Base-by-base conservation (phyloP, 2,329 filamentous ascomycete genomes). In the Calonectria pteridis region DNA sequence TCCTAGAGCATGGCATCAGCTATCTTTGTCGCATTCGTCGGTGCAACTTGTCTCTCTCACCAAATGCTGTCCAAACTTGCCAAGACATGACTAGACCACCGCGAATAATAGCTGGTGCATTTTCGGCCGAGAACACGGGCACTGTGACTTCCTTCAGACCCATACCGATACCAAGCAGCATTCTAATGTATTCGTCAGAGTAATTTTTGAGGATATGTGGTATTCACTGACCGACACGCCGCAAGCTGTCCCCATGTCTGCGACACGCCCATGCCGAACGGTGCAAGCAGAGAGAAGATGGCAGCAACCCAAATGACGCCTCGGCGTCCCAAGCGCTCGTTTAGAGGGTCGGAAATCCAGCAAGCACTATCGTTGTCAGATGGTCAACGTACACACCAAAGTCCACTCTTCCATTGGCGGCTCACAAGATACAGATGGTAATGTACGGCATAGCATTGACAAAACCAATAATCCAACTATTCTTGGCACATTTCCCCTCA, bases 221-320 rank as follows among this genome's bases (percentile, higher is more conserved):
- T 14, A 2, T 63, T 20, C 23, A 62, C 86, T 20, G 90, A 84
- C 84, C 90, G 89, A 69, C 85, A 88, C n/a, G 87, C 84, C 50
- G 91, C 86, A 4, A 93, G 84, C 77, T 93, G 86, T 11, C 82
- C 83, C 91, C 91, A 94, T 43, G 83, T 90, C 75, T 92, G 90
- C 11, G 88, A 87, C 20, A 91, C 78, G 0, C 88, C 92, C 76
- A 88, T 90, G 29, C 92, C 91, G 76, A 94, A 90, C 1, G 91
- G 89, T 1, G 91, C 85, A 14, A 93, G 78, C 2, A 93, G 83
- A 77, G 90, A 93, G 81, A 94, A 92, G 77, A 92, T 84, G 16
- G 89, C 91, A 9, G 89, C 88, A 58, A 92, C 81, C 80, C 93
- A 93, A 73, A 94, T 94, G 58, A 90, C 89, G 14, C 91, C 91